These are phyloP conservation scores for Alternaria infectoria DNA, from an alignment of 2,329 filamentous ascomycete genomes.

Conservation along the genomic window DNA sequence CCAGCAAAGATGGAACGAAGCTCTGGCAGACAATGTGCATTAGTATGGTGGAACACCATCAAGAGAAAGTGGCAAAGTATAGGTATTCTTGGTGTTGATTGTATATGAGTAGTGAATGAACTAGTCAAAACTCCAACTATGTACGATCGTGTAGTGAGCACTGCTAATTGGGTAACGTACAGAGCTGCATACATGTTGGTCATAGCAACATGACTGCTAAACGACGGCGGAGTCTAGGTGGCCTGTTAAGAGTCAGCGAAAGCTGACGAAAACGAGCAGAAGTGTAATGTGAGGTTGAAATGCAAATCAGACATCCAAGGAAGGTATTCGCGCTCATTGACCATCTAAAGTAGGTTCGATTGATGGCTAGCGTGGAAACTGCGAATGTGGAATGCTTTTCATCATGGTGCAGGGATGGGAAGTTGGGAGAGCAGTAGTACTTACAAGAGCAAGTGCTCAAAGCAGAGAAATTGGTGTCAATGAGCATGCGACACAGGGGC, in stretches of 20 bases:
- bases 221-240: conserved; percentile 8
- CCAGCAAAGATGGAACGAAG: not conserved
- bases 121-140: not conserved
- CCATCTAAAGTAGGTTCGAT: conserved; percentile 67
- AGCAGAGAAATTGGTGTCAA: not conserved
- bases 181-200: not conserved
- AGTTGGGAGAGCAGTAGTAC: not conserved
- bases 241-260: conserved; percentile 1
- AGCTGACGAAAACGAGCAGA: not conserved
- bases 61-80: not conserved
- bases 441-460: conserved; percentile 2
- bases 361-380: conserved; percentile 84
- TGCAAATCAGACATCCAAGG: conserved; percentile 75
- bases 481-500: not conserved
- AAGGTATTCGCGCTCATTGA: conserved; percentile 71
- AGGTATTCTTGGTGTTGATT: conserved; percentile 8
- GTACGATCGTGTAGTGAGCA: not conserved
- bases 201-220: not conserved
- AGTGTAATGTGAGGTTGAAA: not conserved
- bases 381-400: conserved; percentile 79
- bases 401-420: conserved; percentile 59
- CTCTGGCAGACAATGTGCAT: not conserved
- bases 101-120: conserved; percentile 13
- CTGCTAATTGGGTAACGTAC: not conserved
- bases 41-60: conserved; percentile 2